Evolutionary conservation across 352 stramenopile species (phyloP), one percentile per base, ranked within the genome.

Genomic region (Globisporangium recalcitrans): DNA sequence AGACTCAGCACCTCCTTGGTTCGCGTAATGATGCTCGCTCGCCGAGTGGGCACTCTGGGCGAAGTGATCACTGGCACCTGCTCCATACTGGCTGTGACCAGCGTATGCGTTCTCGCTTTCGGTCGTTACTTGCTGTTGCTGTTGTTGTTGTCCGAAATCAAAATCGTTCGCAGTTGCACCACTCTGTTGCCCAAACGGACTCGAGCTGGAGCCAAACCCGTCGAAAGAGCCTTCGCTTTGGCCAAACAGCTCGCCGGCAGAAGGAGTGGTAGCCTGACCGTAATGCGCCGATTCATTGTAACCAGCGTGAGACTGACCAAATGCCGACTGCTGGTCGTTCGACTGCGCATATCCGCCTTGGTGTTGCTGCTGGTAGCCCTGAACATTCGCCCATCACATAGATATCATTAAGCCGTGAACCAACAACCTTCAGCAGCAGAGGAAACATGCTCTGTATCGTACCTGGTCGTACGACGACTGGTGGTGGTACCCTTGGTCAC

Each of bases 401-500:
- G 2, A 46, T 22, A 22, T 21, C 26, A 10, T 27, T 52, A 47
- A 11, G 27, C 44, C 8, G 34, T 32, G 7, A 14, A 48, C 53
- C 16, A 5, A 5, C 7, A 38, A n/a, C 27, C 27, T 44, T 22
- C 26, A 60, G 13, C 9, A 8, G 1, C 32, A 49, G 4, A 36
- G 16, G 9, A 27, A 32, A 46, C 11, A 26, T 9, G 11, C 19
- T 0, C 8, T 21, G 38, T 46, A 26, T 16, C 32, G 16, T 80
- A 80, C 73, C 71, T 87, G 71, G 19, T 68, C 61, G 19, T 77
- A 73, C 22, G 69, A 58, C 32, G 26, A 38, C 27, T n/a, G n/a
- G 24, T 60, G 56, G 13, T 79, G 70, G 51, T 72, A 81, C n/a
- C 65, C 62, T 24, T 72, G 72, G 31, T 66, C 61, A 14, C 60